phyloP scores from a whole-genome alignment of 1,139 yeast species.

The Sugiyamaella xylanicola region DNA sequence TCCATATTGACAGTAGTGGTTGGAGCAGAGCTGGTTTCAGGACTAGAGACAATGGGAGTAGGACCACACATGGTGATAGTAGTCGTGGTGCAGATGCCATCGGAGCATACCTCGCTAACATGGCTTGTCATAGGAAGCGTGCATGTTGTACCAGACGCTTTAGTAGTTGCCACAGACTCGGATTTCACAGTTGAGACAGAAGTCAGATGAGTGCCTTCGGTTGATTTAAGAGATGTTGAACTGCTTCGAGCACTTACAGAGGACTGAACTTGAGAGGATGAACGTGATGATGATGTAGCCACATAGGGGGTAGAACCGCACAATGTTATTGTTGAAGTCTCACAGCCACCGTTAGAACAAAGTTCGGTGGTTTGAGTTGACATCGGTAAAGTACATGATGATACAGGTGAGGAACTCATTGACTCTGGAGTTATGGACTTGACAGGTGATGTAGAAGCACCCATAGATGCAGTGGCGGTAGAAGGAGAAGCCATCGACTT shows the following conservation, averaged over 20 bases:
- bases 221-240: too few relatives aligned
- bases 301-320: neutral
- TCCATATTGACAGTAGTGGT: conserved; percentile 22
- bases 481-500: neutral
- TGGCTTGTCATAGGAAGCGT: neutral
- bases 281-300: too few relatives aligned
- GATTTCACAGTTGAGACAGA: too few relatives aligned
- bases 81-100: neutral
- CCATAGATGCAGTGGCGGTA: neutral
- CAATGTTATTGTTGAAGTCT: neutral
- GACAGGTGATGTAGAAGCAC: neutral
- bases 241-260: too few relatives aligned
- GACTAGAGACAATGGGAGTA: neutral
- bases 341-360: conserved; percentile 8
- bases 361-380: neutral
- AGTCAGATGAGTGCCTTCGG: too few relatives aligned
- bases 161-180: too few relatives aligned
- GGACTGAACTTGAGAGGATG: too few relatives aligned
- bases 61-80: neutral
- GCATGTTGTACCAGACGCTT: too few relatives aligned
- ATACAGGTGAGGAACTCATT: neutral
- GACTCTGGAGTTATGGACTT: neutral
- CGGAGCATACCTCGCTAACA: neutral
- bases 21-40: neutral
- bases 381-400: neutral